Base-by-base conservation (phyloP, 768 basidiomycete species). In the Pleurotus tuber-regium region DNA sequence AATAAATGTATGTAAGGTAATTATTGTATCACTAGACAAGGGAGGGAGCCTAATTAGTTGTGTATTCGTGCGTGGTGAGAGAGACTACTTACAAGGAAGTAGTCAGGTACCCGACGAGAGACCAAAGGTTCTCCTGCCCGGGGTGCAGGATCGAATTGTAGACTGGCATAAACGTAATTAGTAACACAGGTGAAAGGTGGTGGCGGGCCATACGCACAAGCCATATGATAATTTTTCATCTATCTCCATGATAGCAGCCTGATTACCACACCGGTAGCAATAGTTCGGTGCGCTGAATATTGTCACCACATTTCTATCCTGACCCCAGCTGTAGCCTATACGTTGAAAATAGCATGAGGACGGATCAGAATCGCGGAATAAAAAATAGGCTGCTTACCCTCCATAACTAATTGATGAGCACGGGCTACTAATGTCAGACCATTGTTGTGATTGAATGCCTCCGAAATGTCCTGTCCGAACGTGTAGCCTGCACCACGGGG, bases 281-380 rank as follows among this genome's bases (percentile, higher is more conserved):
- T 98, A 99, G 74, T 99, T 99, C 36, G 97, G 97, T 59, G 97
- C 97, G 58, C 95, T 98, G 78, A 98, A 99, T 66, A 99, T 98
- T 36, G 96, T 99, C 58, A 99, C 96, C 19, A 99, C 96, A 67
- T 98, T 98, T 70, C 93, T 84, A 73, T 98, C 96, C 73, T 98
- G 96, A 54, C 94, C 93, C 96, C 96, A 98, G 67, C 93, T 97
- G 69, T 91, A 90, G 40, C 89, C 88, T 89, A 53, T 26, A 54
- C n/a, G n/a, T n/a, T n/a, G 26, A 41, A 24, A 24, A 12, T 5
- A 18, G 10, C 35, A 8, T 39, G 49, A 28, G 23, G 18, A 40
- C 12, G 11, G 49, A n/a, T 6, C 26, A 6, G 16, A 23, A 8
- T 3, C 16, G 35, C 23, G 42, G 23, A 18, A 30, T 36, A 43